phyloP scores from a whole-genome alignment of 2,329 filamentous ascomycete genomes.

The Fonsecaea monophora region DNA sequence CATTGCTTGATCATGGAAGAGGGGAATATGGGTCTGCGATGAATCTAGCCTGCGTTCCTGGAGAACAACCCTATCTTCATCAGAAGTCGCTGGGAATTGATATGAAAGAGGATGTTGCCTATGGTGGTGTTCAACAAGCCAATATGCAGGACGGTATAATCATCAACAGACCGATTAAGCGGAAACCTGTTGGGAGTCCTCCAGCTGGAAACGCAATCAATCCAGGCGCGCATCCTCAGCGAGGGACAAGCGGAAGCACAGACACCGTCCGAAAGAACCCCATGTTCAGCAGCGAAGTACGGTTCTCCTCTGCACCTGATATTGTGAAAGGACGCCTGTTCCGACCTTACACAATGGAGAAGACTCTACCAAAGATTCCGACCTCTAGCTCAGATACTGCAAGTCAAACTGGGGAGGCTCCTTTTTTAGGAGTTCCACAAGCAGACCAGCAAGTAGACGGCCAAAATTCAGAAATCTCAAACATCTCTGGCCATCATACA shows the following conservation, averaged over 20 bases:
- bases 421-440: slow-evolving; percentile 42
- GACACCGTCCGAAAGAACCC: slow-evolving; percentile 37
- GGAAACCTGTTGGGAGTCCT: slow-evolving; percentile 39
- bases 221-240: slow-evolving; percentile 2
- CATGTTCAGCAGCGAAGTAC: slow-evolving; percentile 25
- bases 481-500: slow-evolving; percentile 28
- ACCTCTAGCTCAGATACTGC: slow-evolving; percentile 25
- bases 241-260: slow-evolving; percentile 22
- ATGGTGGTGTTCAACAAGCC: neutral
- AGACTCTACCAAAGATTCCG: slow-evolving; percentile 44
- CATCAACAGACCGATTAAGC: slow-evolving; percentile 20
- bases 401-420: slow-evolving; percentile 17
- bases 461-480: slow-evolving; percentile 29
- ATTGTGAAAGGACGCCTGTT: neutral
- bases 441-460: slow-evolving; percentile 13
- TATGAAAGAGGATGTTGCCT: neutral
- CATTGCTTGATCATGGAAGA: neutral
- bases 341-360: slow-evolving; percentile 43
- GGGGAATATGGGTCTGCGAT: neutral
- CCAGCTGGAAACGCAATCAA: slow-evolving; percentile 9
- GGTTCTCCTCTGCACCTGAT: slow-evolving; percentile 34
- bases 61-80: neutral
- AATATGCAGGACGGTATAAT: neutral
- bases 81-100: slow-evolving; percentile 6
- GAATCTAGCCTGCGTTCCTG: neutral